These are phyloP conservation scores for Solanum piurae DNA, from an alignment of 257 asterid species.

Conservation along the genomic window DNA sequence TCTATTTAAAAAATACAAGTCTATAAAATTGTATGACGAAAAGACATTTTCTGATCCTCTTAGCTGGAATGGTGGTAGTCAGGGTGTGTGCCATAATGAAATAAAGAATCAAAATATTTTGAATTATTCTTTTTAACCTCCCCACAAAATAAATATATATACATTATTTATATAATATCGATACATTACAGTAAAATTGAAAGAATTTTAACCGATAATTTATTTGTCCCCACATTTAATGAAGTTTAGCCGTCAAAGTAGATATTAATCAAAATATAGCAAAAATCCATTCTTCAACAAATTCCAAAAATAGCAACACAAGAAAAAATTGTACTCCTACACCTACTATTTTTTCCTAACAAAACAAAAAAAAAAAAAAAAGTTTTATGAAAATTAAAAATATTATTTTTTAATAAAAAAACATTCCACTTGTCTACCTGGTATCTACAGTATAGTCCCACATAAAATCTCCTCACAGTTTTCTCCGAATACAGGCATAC, in stretches of 20 bases:
- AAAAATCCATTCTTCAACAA: neutral
- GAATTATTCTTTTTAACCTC: neutral
- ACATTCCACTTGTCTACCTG: neutral
- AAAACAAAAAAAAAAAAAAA: neutral
- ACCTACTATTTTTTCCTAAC: neutral
- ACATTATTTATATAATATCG: neutral
- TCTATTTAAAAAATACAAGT: too few relatives aligned
- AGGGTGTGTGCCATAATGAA: neutral
- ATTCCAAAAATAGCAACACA: neutral
- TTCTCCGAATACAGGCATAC: neutral
- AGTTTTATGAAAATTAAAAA: too few relatives aligned
- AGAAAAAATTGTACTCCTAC: neutral
- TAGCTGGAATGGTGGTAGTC: too few relatives aligned
- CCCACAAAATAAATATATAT: neutral
- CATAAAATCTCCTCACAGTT: neutral
- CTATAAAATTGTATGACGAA: too few relatives aligned
- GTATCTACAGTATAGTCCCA: neutral
- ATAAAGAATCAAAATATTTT: neutral
- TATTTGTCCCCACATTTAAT: neutral
- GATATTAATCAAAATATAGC: neutral
- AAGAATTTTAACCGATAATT: rapidly evolving
- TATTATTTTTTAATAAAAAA: neutral
- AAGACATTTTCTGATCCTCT: too few relatives aligned
- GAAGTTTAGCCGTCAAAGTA: neutral
- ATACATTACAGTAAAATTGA: neutral